These are phyloP conservation scores for Cyclaneusma minus DNA, from an alignment of 2,329 filamentous ascomycete genomes.

Conservation along the genomic window DNA sequence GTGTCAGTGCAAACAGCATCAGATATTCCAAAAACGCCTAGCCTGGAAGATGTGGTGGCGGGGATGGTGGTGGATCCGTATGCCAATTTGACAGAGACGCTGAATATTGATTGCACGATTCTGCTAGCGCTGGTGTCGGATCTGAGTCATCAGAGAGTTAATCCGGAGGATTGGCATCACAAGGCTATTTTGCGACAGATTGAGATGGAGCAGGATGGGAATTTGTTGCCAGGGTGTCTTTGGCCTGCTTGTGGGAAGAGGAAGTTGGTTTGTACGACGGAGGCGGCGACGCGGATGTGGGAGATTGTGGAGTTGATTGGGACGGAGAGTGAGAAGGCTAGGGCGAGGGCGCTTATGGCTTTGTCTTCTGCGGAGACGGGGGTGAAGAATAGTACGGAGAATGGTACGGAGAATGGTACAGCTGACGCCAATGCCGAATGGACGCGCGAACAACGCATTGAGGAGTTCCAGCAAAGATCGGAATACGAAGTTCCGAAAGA, in stretches of 20 bases:
- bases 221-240: constrained; percentile 41
- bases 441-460: constrained; percentile 12
- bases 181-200: constrained; percentile 31
- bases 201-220: constrained; percentile 41
- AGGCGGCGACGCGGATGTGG: constrained; percentile 46
- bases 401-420: constrained; percentile 2
- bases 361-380: no score
- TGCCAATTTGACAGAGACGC: constrained; percentile 21
- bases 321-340: constrained; percentile 36
- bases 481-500: constrained; percentile 33
- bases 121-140: constrained; percentile 54
- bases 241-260: constrained; percentile 42
- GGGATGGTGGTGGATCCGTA: constrained; percentile 23
- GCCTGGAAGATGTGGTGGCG: constrained; percentile 9
- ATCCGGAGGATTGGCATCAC: constrained; percentile 17
- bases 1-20: constrained; percentile 16
- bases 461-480: constrained; percentile 28
- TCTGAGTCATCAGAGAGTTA: constrained; percentile 25
- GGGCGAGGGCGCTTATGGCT: constrained; percentile 38
- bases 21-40: constrained; percentile 9
- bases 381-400: constrained; percentile 20
- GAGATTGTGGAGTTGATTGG: constrained; percentile 48
- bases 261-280: constrained; percentile 42
- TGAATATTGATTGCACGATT: constrained; percentile 48
- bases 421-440: constrained; percentile 10